Base-by-base conservation (phyloP, 2,329 filamentous ascomycete genomes). In the Capronia epimyces region DNA sequence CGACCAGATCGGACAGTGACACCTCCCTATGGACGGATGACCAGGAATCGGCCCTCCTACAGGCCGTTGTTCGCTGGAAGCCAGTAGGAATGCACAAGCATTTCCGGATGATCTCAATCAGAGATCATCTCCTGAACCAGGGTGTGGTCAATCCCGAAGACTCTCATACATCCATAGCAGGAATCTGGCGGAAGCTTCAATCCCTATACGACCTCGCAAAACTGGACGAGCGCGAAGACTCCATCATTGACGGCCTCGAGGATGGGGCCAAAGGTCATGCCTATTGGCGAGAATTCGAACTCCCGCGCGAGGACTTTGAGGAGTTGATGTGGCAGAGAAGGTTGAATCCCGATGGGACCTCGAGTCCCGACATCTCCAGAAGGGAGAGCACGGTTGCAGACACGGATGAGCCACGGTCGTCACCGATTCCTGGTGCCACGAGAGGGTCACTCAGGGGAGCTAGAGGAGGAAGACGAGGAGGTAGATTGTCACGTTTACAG, bases 1-100 rank as follows among this genome's bases (percentile, higher is more conserved):
- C 27, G 27, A 37, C 16, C 8, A 34, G 40, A 8, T 20, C 53
- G 1, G 36, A 49, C 9, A 3, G 31, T 16, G 49, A 55, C 22
- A 50, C 42, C 2, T 40, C 48, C 15, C 80, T 84, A 21, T 98
- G 93, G 93, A 96, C 89, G 3, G 90, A 95, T 63, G 91, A 96
- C 64, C 93, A 98, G 69, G 86, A 95, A 60, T 89, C 88, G 1
- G 90, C 89, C 34, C 77, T 98, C 1, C 89, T 95, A 72, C 96
- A 96, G 66, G 89, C 84, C 46, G 85, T 97, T 60, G 90, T 97
- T 58, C 80, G 84, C 65, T 95, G 87, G 86, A 98, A 98, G 67
- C 93, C 93, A n/a, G 91, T 91, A 34, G 91, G 89, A 54, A 87
- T 95, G 77, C 89, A 95, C 72, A 94, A 91, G 67, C 89, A 95